These are phyloP conservation scores for Microglena sp. DNA, from an alignment of 139 green algal species.

Conservation along the genomic window DNA sequence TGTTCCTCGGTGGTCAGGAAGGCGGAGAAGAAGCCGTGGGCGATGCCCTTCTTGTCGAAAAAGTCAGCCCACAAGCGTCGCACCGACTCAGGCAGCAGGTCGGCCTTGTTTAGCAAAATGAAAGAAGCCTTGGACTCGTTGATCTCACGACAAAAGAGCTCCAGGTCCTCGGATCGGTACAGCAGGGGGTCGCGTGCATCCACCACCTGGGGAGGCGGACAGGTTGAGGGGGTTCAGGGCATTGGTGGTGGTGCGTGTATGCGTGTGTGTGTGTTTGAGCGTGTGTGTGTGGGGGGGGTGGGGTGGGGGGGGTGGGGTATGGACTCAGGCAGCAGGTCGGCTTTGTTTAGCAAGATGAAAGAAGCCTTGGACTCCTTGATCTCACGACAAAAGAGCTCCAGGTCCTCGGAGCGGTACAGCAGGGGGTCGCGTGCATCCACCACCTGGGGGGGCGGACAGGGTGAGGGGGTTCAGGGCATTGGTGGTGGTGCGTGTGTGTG, in stretches of 20 bases:
- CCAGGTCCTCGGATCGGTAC: constrained; percentile 81
- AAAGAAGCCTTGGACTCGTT: constrained; percentile 56
- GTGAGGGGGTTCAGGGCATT: no score
- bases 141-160: constrained; percentile 61
- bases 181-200: constrained; percentile 90
- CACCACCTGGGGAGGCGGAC: constrained; percentile 89
- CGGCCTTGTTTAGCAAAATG: constrained; percentile 96
- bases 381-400: constrained; percentile 66
- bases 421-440: constrained; percentile 91
- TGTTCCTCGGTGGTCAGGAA: constrained; percentile 7
- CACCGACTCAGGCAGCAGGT: constrained; percentile 71
- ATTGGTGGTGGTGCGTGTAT: no score
- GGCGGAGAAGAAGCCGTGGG: background rate
- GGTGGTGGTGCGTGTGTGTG: no score
- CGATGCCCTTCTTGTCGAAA: constrained; percentile 45
- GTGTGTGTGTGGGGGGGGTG: no score
- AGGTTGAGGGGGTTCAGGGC: constrained; percentile 45
- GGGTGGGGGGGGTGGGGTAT: no score
- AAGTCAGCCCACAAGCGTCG: constrained; percentile 75
- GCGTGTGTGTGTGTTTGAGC: no score
- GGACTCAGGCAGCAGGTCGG: constrained; percentile 85
- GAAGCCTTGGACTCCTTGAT: constrained; percentile 56
- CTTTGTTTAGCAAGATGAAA: constrained; percentile 95
- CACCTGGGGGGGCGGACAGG: no score
- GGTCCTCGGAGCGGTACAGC: constrained; percentile 76